Evolutionary conservation across 345 rosid genomes (phyloP).

Genomic region (Sisymbrium irio): DNA sequence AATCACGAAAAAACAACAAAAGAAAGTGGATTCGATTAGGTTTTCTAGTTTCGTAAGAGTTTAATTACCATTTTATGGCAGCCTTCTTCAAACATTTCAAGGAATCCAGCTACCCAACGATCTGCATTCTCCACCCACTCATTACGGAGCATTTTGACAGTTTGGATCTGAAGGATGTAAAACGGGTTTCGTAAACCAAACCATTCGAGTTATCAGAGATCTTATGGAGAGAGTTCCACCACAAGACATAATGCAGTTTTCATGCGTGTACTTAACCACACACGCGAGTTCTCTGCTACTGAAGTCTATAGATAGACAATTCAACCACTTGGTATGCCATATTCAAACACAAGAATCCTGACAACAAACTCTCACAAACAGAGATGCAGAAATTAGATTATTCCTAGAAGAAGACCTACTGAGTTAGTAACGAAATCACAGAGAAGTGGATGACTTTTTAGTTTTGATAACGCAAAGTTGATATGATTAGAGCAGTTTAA

Average conservation of each 20-base stretch:
- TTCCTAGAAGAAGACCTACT: too few species aligned
- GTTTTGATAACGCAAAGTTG: too few species aligned
- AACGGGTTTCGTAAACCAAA: neutral
- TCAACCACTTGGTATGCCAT: neutral
- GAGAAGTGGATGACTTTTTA: too few species aligned
- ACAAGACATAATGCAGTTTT: neutral
- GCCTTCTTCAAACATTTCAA: conserved; percentile 63
- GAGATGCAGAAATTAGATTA: too few species aligned
- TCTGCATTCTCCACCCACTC: conserved; percentile 63
- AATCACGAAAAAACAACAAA: neutral
- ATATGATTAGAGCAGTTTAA: too few species aligned
- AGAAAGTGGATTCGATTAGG: neutral
- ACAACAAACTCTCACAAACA: neutral
- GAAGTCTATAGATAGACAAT: neutral
- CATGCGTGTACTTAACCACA: neutral
- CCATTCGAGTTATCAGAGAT: neutral
- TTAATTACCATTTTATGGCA: conserved; percentile 57
- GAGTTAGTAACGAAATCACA: too few species aligned
- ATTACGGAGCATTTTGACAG: conserved; percentile 48
- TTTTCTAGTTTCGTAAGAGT: neutral
- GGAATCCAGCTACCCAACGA: conserved; percentile 60
- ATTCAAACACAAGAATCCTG: neutral
- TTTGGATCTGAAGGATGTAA: conserved; percentile 43
- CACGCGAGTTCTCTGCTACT: neutral
- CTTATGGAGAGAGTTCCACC: neutral